Evolutionary conservation across 805 yeast species (phyloP).

Genomic region (Brettanomyces sp.): DNA sequence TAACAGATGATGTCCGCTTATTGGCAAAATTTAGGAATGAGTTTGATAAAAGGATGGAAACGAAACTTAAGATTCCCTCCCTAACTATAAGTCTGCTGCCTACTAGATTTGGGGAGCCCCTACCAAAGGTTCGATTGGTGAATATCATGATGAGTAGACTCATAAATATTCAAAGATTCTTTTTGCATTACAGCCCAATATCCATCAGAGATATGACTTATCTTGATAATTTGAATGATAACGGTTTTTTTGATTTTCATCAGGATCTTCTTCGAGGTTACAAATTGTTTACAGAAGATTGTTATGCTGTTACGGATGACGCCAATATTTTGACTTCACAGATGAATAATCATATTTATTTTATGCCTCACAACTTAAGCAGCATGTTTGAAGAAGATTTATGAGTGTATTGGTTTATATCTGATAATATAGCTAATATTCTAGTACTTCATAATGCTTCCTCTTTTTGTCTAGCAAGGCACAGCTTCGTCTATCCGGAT

Average conservation of each 20-base stretch:
- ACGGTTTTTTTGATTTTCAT: conserved; percentile 1
- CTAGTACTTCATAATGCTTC: conserved; percentile 30
- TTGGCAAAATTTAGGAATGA: conserved; percentile 6
- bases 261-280: conserved; percentile 8
- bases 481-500: conserved; percentile 22
- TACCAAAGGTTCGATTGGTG: conserved; percentile 8
- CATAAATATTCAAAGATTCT: conserved; percentile 6
- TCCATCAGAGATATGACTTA: conserved; percentile 9
- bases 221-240: conserved; percentile 7
- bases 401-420: too few relatives aligned
- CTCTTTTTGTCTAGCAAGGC: conserved; percentile 32
- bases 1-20: not conserved
- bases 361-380: too few relatives aligned
- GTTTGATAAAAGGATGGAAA: conserved; percentile 6
- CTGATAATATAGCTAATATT: conserved; percentile 4
- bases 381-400: too few relatives aligned
- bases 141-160: conserved; percentile 12
- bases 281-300: conserved; percentile 6
- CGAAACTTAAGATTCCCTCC: conserved; percentile 9
- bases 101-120: conserved; percentile 16
- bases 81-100: conserved; percentile 9
- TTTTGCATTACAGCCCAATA: conserved; percentile 11
- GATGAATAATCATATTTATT: conserved; percentile 1
- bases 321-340: conserved; percentile 8
- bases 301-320: conserved; percentile 9